Percentiles rank a stretch among this genome's conserved stretches.
Conservation (phyloP, 805 yeast species). For the Zygotorulaspora sp. region DNA sequence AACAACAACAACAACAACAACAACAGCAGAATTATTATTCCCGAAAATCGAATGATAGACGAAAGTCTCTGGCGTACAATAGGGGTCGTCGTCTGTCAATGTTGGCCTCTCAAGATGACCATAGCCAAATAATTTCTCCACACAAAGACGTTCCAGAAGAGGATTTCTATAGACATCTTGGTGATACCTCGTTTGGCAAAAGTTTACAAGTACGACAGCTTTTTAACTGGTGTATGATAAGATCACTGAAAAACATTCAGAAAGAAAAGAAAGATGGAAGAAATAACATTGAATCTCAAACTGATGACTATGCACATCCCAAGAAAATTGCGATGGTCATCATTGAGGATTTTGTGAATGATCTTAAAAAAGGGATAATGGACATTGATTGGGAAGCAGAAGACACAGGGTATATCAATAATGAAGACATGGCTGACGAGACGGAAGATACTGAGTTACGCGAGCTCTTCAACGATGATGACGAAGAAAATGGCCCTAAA, state of each 20-base stretch:
- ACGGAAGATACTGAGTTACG: conserved; percentile 22
- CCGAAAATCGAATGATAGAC: conserved; percentile 17
- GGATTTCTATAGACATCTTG: conserved; percentile 33
- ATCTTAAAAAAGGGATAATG: conserved; percentile 25
- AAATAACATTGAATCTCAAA: conserved; percentile 1
- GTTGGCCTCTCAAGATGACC: conserved; percentile 24
- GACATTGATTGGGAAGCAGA: conserved; percentile 32
- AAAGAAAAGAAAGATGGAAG: conserved; percentile 3
- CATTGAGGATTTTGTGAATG: conserved; percentile 31
- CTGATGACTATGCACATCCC: conserved; percentile 17
- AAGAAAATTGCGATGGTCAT: conserved; percentile 24
- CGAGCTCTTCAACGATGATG: conserved; percentile 20
- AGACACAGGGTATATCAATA: conserved; percentile 12
- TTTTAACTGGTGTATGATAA: conserved; percentile 33
- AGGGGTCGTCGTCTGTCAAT: conserved; percentile 33
- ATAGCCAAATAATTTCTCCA: conserved; percentile 27
- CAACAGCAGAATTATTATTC: conserved; percentile 8
- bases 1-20: conserved; percentile 8
- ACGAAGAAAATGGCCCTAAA: conserved; percentile 4
- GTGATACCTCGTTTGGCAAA: conserved; percentile 27
- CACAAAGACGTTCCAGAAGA: conserved; percentile 32
- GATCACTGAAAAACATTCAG: conserved; percentile 22
- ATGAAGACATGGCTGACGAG: conserved; percentile 10
- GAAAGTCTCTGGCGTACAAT: conserved; percentile 26
- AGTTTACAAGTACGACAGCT: conserved; percentile 31